A percentile compares a stretch with the other conserved stretches of the same genome.
Evolutionary conservation across 2,329 filamentous ascomycete species (phyloP).

Genomic region (Phyllosticta citriasiana): DNA sequence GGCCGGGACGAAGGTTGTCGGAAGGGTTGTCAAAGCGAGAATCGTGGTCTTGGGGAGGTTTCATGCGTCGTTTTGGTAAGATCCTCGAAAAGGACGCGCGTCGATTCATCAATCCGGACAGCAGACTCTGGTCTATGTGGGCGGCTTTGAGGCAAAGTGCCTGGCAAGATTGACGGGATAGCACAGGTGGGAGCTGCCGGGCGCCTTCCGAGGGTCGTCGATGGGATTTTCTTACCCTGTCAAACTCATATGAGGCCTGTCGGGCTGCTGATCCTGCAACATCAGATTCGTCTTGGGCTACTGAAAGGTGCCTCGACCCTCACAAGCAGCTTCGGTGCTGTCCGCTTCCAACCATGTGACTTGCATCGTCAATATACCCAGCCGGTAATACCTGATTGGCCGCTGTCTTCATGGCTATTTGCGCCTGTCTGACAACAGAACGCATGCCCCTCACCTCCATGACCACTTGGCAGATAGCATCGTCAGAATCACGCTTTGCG

Average conservation of each 20-base stretch:
- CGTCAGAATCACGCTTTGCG: constrained; percentile 44
- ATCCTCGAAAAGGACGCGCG: constrained; percentile 67
- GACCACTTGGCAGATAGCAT: constrained; percentile 38
- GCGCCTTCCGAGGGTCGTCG: constrained; percentile 40
- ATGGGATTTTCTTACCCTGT: constrained; percentile 37
- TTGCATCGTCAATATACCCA: neutral
- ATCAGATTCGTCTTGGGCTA: constrained; percentile 21
- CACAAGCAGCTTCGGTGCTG: constrained; percentile 24
- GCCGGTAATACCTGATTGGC: constrained; percentile 21
- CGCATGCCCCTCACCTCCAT: constrained; percentile 19
- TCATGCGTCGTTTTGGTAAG: constrained; percentile 72
- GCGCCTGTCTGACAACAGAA: constrained; percentile 36
- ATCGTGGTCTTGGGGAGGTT: constrained; percentile 45
- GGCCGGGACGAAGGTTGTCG: constrained; percentile 20
- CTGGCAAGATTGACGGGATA: constrained; percentile 34
- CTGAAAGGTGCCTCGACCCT: constrained; percentile 14
- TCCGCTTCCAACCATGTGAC: constrained; percentile 12
- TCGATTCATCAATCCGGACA: constrained; percentile 62
- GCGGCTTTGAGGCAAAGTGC: constrained; percentile 42
- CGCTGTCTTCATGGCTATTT: constrained; percentile 21
- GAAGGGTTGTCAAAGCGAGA: constrained; percentile 28
- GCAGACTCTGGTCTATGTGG: constrained; percentile 56
- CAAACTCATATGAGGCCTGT: neutral
- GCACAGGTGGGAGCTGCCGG: constrained; percentile 42
- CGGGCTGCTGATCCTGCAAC: constrained; percentile 20